phyloP scores from a whole-genome alignment of 768 basidiomycete species.

The Calocera cornea region DNA sequence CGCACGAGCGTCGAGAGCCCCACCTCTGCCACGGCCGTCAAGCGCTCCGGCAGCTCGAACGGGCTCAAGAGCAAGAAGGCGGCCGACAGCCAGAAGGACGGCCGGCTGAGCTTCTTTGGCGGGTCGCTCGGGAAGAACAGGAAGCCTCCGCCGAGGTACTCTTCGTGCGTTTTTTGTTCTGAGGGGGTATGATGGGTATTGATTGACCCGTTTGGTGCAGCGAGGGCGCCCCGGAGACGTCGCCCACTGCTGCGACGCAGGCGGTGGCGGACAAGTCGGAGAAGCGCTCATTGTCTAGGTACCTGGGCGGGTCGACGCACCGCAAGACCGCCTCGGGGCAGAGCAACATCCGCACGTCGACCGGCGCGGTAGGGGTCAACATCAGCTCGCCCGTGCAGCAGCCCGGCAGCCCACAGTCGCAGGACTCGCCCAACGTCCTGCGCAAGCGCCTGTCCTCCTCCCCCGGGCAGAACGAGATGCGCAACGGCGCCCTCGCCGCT shows the following conservation, averaged over 20 bases:
- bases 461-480: not conserved
- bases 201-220: constrained; percentile 27
- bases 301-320: not conserved
- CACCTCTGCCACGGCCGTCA: constrained; percentile 6
- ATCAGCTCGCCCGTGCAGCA: not conserved
- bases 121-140: constrained; percentile 49
- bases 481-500: not conserved
- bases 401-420: not conserved
- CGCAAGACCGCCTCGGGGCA: not conserved
- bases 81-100: constrained; percentile 18
- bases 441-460: not conserved
- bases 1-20: constrained; percentile 5
- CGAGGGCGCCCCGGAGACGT: constrained; percentile 36
- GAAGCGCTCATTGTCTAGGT: not conserved
- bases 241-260: not conserved
- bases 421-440: not conserved
- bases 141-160: constrained; percentile 70
- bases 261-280: not conserved
- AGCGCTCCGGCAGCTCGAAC: constrained; percentile 1
- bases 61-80: constrained; percentile 8
- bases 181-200: constrained; percentile 27
- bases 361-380: not conserved
- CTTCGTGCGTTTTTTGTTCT: constrained; percentile 36
- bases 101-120: constrained; percentile 63
- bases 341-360: not conserved